Base-by-base conservation (phyloP, 495 filamentous ascomycete species). In the Xylaria acuta region DNA sequence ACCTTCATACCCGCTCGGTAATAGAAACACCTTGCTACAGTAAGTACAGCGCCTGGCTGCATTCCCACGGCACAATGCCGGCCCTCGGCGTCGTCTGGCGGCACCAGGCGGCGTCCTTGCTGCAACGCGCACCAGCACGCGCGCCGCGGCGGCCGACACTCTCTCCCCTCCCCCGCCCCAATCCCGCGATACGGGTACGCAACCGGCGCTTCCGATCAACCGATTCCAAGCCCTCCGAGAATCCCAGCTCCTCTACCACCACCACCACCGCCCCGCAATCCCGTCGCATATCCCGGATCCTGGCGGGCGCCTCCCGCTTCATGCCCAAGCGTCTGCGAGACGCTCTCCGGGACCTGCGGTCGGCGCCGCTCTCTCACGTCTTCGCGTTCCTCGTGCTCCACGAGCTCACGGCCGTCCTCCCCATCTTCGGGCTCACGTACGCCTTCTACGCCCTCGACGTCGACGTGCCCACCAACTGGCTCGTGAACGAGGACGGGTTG, bases 361-460 rank as follows among this genome's bases (percentile, higher is more conserved):
- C 85, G 60, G 94, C 94, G 12, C 95, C 96, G 0, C 73, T 94
- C 30, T 92, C 93, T 3, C 94, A 97, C 82, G 84, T 97, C 49
- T 89, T 90, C 8, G 89, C 96, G 3, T 99, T 99, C 80, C 82
- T 99, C 12, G 83, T 97, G 51, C 87, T 99, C 0, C 96, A 99
- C 84, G 96, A 99, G 79, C 70, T 97, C 41, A 98, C 96, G 0
- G 96, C 96, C 22, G 80, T 98, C 18, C 72, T 94, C 5, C 95
- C 96, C 0, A 80, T 98, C 0, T 79, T 95, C 36, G 92, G 90
- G 0, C 86, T 99, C 0, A 89, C 91, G 14, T 92, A 86, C 7
- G 72, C 88, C 1, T 97, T 99, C 78, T 93, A 98, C 79, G 92
- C 92, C 74, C 87, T 86, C 3, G 81, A 87, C 70, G 45, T 49